Base-by-base conservation (phyloP, 495 filamentous ascomycete genomes). In the Talaromyces borbonicus region DNA sequence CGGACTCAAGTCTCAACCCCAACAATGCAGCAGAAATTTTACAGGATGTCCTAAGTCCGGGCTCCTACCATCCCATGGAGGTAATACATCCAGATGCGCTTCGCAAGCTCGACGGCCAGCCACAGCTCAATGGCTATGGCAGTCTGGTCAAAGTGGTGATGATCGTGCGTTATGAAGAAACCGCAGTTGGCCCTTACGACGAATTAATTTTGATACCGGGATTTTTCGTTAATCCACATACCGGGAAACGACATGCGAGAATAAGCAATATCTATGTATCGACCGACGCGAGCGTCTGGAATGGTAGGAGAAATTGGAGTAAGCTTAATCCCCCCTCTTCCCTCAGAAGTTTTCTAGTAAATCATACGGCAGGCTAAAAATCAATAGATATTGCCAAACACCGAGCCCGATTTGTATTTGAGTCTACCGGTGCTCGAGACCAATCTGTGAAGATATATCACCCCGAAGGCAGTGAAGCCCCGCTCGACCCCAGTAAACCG, bases 211-310 rank as follows among this genome's bases (percentile, higher is more conserved):
- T 35, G 4, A 35, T 35, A 16, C 31, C 31, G 12, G 31, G 31
- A 2, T 14, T 15, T 5, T 35, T 15, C 8, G 31, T 35, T 5
- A 35, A 35, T 35, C 31, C 31, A 16, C 12, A 35, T 35, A 14
- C 31, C 5, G 31, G 31, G 31, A 35, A n/a, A 35, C 31, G 31
- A 8, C 6, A 35, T 15, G 31, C 31, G 8, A 35, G 31, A 15
- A 35, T 35, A 15, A 35, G 31, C 18, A 35, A 35, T 35, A 35
- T 35, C 18, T 35, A 35, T 35, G 31, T 35, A 15, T 35, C 31
- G 31, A 35, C 31, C 4, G 31, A 35, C 18, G n/a, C 31, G 2
- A 15, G 5, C 4, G 31, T 35, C 2, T 35, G 31, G 31, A 35
- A 35, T 15, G 31, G 31, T n/a, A 35, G 31, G 12, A 8, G 31